Evolutionary conservation across 306 rosid genomes (phyloP).

Genomic region (Sicyos edulis): DNA sequence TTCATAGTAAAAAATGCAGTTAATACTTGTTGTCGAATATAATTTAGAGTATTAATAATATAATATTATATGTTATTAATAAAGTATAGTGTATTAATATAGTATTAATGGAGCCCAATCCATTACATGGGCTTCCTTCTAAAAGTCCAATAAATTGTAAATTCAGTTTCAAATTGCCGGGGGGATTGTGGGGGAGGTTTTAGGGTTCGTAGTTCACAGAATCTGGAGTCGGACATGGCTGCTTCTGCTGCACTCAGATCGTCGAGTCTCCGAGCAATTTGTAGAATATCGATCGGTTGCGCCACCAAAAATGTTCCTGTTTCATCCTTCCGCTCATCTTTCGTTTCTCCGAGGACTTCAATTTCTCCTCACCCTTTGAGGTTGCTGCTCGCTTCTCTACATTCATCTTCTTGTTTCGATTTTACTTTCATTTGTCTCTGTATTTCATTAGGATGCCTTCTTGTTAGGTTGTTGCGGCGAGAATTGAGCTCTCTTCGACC

Average conservation of each 20-base stretch:
- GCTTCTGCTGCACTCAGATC: constrained; percentile 37
- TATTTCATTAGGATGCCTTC: background rate
- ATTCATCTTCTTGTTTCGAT: background rate
- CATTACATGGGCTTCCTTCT: too few relatives aligned
- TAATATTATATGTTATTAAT: too few relatives aligned
- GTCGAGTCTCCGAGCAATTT: constrained; percentile 22
- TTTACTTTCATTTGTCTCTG: background rate
- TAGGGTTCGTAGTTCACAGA: constrained; percentile 23
- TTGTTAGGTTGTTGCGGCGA: constrained; percentile 33
- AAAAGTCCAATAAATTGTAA: too few relatives aligned
- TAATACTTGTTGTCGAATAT: too few relatives aligned
- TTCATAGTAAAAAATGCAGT: too few relatives aligned
- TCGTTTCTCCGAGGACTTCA: constrained; percentile 20
- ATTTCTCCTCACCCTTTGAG: constrained; percentile 22
- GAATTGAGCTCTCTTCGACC: constrained; percentile 47
- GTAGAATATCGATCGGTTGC: constrained; percentile 20
- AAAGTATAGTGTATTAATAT: too few relatives aligned
- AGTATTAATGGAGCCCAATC: too few relatives aligned
- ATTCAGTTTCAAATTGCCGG: too few relatives aligned
- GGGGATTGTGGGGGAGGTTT: constrained; percentile 21
- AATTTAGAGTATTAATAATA: too few relatives aligned
- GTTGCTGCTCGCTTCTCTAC: constrained; percentile 20
- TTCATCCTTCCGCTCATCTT: constrained; percentile 21
- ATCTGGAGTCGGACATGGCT: constrained; percentile 24
- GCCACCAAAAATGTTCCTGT: constrained; percentile 13